Percentiles rank a stretch among this genome's conserved stretches.
These are phyloP conservation scores for Nakaseomyces sp. DNA, from an alignment of 1,139 yeast species.

Conservation along the genomic window DNA sequence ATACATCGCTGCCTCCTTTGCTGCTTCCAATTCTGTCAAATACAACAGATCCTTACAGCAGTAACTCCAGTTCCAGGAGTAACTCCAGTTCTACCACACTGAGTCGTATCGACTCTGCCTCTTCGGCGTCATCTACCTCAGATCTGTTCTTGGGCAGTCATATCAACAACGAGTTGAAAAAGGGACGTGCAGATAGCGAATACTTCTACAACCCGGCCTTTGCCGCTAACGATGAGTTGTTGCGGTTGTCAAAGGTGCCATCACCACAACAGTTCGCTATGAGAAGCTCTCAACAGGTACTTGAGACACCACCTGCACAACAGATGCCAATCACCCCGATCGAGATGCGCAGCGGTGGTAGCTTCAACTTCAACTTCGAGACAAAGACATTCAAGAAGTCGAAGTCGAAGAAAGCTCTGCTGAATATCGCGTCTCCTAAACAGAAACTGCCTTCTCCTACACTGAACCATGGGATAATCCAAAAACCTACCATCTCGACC, in stretches of 20 bases:
- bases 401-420: conserved; percentile 2
- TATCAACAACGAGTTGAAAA: conserved; percentile 1
- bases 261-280: not conserved
- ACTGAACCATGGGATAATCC: not conserved
- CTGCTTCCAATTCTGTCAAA: conserved; percentile 19
- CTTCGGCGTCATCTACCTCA: not conserved
- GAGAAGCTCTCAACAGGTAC: not conserved
- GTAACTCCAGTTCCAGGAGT: conserved; percentile 1
- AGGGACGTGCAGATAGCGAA: not conserved
- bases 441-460: conserved; percentile 1
- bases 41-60: not conserved
- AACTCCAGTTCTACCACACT: conserved; percentile 4
- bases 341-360: not conserved
- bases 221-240: not conserved
- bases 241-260: not conserved
- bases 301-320: not conserved
- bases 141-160: conserved; percentile 1
- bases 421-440: not conserved
- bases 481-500: not conserved
- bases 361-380: not conserved
- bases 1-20: conserved; percentile 25
- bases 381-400: not conserved
- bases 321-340: conserved; percentile 1
- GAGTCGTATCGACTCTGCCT: conserved; percentile 2
- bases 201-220: conserved; percentile 3